Evolutionary conservation across 2,329 filamentous ascomycete species (phyloP).

Genomic region (Ceratocystis destructans): DNA sequence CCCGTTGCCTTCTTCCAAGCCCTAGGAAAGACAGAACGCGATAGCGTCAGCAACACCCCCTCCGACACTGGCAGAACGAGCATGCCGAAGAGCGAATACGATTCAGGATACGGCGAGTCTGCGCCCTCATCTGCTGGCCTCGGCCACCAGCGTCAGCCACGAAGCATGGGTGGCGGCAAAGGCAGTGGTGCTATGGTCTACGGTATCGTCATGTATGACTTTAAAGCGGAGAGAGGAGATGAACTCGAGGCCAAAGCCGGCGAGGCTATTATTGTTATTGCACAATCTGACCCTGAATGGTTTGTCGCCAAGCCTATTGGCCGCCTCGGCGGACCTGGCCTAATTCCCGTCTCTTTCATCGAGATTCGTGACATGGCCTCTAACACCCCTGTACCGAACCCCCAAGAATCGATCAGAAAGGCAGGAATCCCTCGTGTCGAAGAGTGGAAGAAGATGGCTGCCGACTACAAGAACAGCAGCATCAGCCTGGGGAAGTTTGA

Average conservation of each 20-base stretch:
- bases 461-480: constrained; percentile 98
- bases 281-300: constrained; percentile 97
- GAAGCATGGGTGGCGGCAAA: constrained; percentile 29
- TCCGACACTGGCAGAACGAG: constrained; percentile 46
- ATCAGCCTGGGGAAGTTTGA: constrained; percentile 91
- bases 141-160: constrained; percentile 35
- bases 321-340: constrained; percentile 79
- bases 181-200: constrained; percentile 68
- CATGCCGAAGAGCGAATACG: constrained; percentile 50
- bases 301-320: constrained; percentile 99
- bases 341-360: constrained; percentile 94
- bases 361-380: constrained; percentile 91
- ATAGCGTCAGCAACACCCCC: constrained; percentile 44
- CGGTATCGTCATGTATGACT: constrained; percentile 93
- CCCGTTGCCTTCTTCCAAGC: constrained; percentile 89
- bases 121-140: constrained; percentile 18
- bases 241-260: constrained; percentile 90
- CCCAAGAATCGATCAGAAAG: constrained; percentile 69
- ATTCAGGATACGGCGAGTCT: constrained; percentile 71
- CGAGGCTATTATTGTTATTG: constrained; percentile 95
- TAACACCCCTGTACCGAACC: constrained; percentile 66
- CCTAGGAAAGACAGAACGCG: constrained; percentile 79
- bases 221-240: constrained; percentile 86
- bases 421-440: constrained; percentile 91
- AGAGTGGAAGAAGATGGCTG: constrained; percentile 99